Evolutionary conservation across 768 basidiomycete genomes (phyloP).

Genomic region (Artomyces pyxidatus): DNA sequence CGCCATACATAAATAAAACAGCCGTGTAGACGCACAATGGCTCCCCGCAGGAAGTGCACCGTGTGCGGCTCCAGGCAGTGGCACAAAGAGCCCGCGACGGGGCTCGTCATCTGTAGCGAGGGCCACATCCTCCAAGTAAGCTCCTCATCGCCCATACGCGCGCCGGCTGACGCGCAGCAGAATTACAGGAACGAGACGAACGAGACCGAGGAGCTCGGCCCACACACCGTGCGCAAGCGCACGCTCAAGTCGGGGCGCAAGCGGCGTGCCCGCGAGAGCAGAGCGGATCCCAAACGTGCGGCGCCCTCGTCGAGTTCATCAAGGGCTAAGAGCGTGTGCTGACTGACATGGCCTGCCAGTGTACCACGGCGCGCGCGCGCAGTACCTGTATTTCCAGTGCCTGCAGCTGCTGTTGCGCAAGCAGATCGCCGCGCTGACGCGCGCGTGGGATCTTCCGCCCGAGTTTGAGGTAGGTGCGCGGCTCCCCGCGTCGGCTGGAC

Average conservation of each 20-base stretch:
- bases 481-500: no score
- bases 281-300: constrained; percentile 55
- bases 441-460: constrained; percentile 61
- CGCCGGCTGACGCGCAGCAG: constrained; percentile 29
- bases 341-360: constrained; percentile 35
- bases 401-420: constrained; percentile 74
- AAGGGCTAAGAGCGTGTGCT: not conserved
- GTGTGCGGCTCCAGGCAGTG: constrained; percentile 81
- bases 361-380: constrained; percentile 73
- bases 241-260: constrained; percentile 49
- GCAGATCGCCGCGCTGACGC: constrained; percentile 56
- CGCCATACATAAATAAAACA: not conserved
- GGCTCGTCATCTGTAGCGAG: constrained; percentile 80
- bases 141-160: not conserved
- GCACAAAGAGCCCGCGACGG: constrained; percentile 79
- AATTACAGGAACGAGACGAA: constrained; percentile 76
- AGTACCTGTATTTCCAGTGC: constrained; percentile 77
- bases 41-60: constrained; percentile 56
- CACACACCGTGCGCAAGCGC: constrained; percentile 59
- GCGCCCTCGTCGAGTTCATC: constrained; percentile 13
- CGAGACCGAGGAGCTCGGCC: constrained; percentile 57
- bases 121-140: constrained; percentile 83
- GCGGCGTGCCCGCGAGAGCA: constrained; percentile 41
- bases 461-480: constrained; percentile 71
- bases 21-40: constrained; percentile 31